Conservation (phyloP, 2,329 filamentous ascomycete species). For the Hymenoscyphus infarciens region DNA sequence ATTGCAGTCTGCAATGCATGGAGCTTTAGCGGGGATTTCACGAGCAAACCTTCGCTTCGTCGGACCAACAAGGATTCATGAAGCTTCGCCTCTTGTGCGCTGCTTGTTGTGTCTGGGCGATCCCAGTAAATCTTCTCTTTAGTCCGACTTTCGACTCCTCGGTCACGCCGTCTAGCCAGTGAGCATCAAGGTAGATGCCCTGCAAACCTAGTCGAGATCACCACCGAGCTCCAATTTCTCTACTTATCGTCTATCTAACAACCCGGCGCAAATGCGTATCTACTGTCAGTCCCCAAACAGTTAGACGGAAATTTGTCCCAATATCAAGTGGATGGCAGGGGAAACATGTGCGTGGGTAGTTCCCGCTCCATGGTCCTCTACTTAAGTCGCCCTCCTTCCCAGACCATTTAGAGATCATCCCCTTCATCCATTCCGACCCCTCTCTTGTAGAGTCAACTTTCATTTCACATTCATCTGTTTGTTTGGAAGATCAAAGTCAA, state of each 20-base stretch:
- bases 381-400: constrained; percentile 18
- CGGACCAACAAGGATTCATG: constrained; percentile 1
- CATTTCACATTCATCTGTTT: background rate
- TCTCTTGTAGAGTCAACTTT: constrained; percentile 18
- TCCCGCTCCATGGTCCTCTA: constrained; percentile 10
- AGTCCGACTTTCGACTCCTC: constrained; percentile 7
- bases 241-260: constrained; percentile 2
- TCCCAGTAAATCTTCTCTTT: background rate
- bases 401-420: background rate
- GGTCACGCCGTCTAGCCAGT: constrained; percentile 8
- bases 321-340: constrained; percentile 1
- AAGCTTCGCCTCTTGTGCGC: constrained; percentile 17
- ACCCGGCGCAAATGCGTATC: constrained; percentile 1
- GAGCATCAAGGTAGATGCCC: background rate
- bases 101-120: constrained; percentile 12
- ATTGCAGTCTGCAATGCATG: constrained; percentile 6
- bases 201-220: constrained; percentile 3
- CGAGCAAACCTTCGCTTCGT: background rate
- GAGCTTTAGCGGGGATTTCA: constrained; percentile 5
- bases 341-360: constrained; percentile 3
- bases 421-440: constrained; percentile 14
- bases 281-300: background rate
- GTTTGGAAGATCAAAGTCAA: constrained; percentile 3
- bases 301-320: background rate
- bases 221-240: constrained; percentile 2